Base-by-base conservation (phyloP, 352 stramenopile species). In the Globisporangium carolinianum region DNA sequence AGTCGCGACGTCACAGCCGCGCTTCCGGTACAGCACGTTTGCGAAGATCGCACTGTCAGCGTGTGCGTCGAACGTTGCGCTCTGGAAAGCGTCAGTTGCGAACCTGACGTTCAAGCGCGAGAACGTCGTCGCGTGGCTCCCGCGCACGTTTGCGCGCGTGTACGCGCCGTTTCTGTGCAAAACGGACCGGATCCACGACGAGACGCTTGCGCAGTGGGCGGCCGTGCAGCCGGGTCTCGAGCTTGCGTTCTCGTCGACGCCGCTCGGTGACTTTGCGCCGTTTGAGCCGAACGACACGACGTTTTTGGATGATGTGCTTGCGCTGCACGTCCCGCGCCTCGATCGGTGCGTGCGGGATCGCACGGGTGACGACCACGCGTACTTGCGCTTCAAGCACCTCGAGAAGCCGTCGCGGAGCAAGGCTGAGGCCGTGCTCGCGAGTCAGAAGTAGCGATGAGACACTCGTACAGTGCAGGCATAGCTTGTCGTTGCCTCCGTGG, bases 281-380 rank as follows among this genome's bases (percentile, higher is more conserved):
- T 86, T 95, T 47, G 64, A 79, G 35, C 47, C 60, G 15, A 62
- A 50, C 14, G 71, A 92, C 66, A 90, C 80, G 62, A 81, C 65
- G 50, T 87, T 88, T 65, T 65, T 95, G 49, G 77, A 95, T 51
- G 83, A 93, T 52, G 83, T 95, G 50, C 63, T 95, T 10, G 73
- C 70, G 41, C 63, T 91, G 8, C 85, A 95, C 59, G 73, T 95
- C 53, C 81, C 85, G 12, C 79, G 85, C 17, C 63, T 95, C 5
- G 79, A 95, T 53, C 79, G 83, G 9, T 84, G 83, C 60, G 85
- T 93, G 53, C 85, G 83, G 24, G 85, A 95, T 53, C 83, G 85
- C 45, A 76, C 65, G 5, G 80, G 83, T 12, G 80, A 93, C 48
- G 83, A 94, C 60, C 78, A 91, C 53, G 80, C 80, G n/a, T 92